Percentiles rank a stretch among this genome's conserved stretches.
phyloP scores from a whole-genome alignment of 306 rosid genomes.

The Hylodesmum podocarpum region DNA sequence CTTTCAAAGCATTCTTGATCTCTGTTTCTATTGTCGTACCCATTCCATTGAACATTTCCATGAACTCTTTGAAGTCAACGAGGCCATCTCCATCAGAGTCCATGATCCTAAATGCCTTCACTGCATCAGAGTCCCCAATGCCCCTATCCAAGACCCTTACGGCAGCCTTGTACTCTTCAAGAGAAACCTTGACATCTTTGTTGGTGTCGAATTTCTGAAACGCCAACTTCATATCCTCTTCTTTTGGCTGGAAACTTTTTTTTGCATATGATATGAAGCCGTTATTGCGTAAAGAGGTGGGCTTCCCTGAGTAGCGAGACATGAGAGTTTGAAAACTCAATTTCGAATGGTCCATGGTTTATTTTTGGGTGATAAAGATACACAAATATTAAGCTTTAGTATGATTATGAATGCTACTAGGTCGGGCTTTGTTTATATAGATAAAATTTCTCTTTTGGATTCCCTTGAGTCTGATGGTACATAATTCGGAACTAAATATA shows the following conservation, averaged over 20 bases:
- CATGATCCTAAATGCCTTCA: slow-evolving; percentile 48
- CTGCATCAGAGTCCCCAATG: slow-evolving; percentile 45
- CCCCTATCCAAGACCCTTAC: slow-evolving; percentile 46
- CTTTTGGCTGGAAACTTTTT: slow-evolving; percentile 34
- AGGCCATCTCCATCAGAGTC: slow-evolving; percentile 77
- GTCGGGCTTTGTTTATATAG: slow-evolving; percentile 28
- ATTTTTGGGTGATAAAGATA: background rate
- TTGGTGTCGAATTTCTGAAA: slow-evolving; percentile 72
- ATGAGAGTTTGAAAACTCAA: slow-evolving; percentile 49
- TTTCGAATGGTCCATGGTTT: slow-evolving; percentile 28
- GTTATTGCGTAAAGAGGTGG: slow-evolving; percentile 30
- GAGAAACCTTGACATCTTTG: slow-evolving; percentile 67
- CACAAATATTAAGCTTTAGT: background rate
- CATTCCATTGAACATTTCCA: slow-evolving; percentile 50
- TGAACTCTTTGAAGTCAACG: slow-evolving; percentile 64
- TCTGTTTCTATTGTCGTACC: slow-evolving; percentile 43
- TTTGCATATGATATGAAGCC: slow-evolving; percentile 30
- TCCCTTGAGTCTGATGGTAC: no score
- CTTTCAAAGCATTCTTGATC: slow-evolving; percentile 58
- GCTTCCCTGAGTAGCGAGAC: slow-evolving; percentile 34
- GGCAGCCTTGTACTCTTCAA: slow-evolving; percentile 69
- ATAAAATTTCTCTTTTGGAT: slow-evolving; percentile 8
- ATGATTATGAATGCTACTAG: background rate
- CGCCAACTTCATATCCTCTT: slow-evolving; percentile 67
- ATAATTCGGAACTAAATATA: no score